Base-by-base conservation (phyloP, 805 yeast genomes). In the Cyberlindnera suaveolens region DNA sequence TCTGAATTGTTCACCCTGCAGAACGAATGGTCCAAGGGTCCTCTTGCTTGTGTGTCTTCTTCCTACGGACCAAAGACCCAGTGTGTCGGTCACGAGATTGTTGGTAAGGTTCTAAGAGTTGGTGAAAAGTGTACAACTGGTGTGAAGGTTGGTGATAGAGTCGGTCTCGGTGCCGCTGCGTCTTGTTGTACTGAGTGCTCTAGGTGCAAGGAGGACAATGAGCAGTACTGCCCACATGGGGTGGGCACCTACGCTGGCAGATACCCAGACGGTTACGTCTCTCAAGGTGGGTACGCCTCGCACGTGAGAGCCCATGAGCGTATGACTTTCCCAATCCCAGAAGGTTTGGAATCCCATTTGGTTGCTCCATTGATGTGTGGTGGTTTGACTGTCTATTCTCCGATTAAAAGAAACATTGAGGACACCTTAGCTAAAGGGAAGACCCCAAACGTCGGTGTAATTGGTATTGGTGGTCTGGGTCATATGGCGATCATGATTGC, bases 341-440 rank as follows among this genome's bases (percentile, higher is more conserved):
- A 75, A 13, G 61, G 52, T 14, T 54, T 80, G 34, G 67, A 73
- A 31, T 67, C 76, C 36, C 75, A 70, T 31, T 65, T 69, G 23
- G 86, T 78, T 26, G 89, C 88, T 4, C 89, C 90, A 41, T 65
- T 84, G 65, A 64, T 82, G 66, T 84, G 91, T 68, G 91, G 87
- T 43, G 91, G 91, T 43, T 66, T 81, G 58, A 84, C 91, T 11
- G 80, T 78, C 13, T 83, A 67, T 65, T 74, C 85, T 7, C 91
- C 91, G 43, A 62, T 84, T 52, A 66, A 73, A 45, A 70, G 81
- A 61, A 55, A 55, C 29, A 53, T 57, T 27, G 39, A 50, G 43
- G 58, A 49, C 38, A 37, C 51, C 16, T 30, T 55, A 19, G 49
- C 38, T 3, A 46, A 46, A 30, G 52, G 56, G 38, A 43, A 48